Base-by-base conservation (phyloP, 75 land plant genomes). In the Cupressus sempervirens region DNA sequence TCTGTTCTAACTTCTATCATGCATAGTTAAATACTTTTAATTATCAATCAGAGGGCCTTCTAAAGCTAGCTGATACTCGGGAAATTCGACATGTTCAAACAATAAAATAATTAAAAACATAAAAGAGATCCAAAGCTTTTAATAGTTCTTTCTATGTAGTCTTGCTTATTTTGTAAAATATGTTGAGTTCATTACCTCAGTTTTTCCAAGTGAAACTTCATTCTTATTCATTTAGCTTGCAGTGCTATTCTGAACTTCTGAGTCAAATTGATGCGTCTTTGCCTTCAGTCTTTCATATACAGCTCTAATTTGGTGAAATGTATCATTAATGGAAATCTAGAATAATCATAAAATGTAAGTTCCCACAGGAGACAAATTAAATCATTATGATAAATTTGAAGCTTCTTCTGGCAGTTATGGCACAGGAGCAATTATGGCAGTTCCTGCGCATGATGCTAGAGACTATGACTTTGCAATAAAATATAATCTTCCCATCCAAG, bases 351-450 rank as follows among this genome's bases (percentile, higher is more conserved):
- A 32, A 30, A 11, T 72, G 74, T 11, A 45, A 41, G 46, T 45
- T 45, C 41, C 81, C 45, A 26, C 41, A 26, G 48, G 13, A 79
- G 46, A 79, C 81, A 43, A 26, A 79, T 45, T 45, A 43, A 26
- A 79, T 48, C 45, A 79, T 79, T 4, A 45, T 79, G 52, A 79
- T n/a, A 26, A 79, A 11, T 30, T 32, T 79, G 52, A 79, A 4
- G 13, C 46, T 4, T 29, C 45, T 79, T 43, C 48, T 62, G 79
- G 85, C 92, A 97, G 99, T 83, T 97, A 97, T 91, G 99, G 99
- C 50, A 95, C 99, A 50, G 99, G 99, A 73, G 97, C 99, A 88
- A 97, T 97, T 77, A 97, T 97, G 99, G 97, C 99, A 80, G 99
- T 97, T 52, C 94, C 99, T 83, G 99, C 99, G 50, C 99, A 97